Base-by-base conservation (phyloP, 2,329 filamentous ascomycete species). In the Sporothrix protearum region DNA sequence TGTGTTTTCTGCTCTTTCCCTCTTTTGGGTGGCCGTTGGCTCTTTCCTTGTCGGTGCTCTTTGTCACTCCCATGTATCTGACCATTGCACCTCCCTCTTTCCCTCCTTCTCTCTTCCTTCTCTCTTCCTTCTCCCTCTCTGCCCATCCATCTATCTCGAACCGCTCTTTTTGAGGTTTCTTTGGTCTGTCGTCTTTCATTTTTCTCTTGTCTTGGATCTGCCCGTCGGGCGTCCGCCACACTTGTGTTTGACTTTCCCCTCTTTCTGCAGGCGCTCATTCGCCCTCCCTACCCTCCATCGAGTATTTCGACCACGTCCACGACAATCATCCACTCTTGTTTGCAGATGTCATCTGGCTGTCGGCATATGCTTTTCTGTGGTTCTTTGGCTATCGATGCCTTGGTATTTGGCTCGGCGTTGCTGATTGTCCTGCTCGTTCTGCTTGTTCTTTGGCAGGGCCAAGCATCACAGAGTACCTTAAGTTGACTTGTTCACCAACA, bases 231-330 rank as follows among this genome's bases (percentile, higher is more conserved):
- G 55, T 61, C 39, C 61, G 57, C 57, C 47, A 53, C 67, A 30
- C 67, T 39, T 45, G 19, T 22, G 7, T 6, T 14, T 6, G 16
- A 16, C 22, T 49, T 47, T 49, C 59, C 59, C 45, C 45, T 53
- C 45, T 68, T 67, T 68, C 51, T 51, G 49, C 39, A 45, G 33
- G 39, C 28, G 22, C 42, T 71, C 63, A 71, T 71, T 68, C 51
- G 70, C 36, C 63, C 63, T 47, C 39, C n/a, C 70, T 51, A 61
- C 63, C 63, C 63, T 68, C 70, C 70, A 68, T 68, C 63, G 59
- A 22, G 53, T 47, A 19, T 47, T 47, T 47, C 25, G 59, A 64
- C 59, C 36, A 45, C 59, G 36, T 28, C 36, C 10, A 42, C 2
- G 57, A 63, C 57, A 3, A 8, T 5, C 28, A 39, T 36, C 25